These are phyloP conservation scores for Lepiota subincarnata DNA, from an alignment of 768 basidiomycete genomes.

Conservation along the genomic window DNA sequence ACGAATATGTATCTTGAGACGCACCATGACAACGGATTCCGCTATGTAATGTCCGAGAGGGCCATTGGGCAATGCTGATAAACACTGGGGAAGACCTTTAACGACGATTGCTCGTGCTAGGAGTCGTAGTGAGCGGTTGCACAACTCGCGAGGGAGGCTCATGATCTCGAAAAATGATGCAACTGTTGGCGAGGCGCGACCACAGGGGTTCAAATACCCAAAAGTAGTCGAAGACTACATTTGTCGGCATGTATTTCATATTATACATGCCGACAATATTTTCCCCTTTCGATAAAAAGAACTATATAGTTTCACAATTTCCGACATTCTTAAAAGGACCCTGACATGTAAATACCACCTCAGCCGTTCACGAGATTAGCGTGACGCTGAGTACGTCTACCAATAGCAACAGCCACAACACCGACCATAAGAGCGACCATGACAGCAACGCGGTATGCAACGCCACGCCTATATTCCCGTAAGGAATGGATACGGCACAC, in stretches of 20 bases:
- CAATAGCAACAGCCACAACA: neutral
- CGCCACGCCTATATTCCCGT: neutral
- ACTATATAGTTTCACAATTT: too few species aligned
- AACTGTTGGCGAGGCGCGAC: too few species aligned
- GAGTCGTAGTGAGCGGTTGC: too few species aligned
- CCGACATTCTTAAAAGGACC: too few species aligned
- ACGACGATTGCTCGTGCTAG: neutral
- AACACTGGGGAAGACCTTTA: neutral
- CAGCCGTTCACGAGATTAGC: too few species aligned
- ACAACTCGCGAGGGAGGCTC: neutral
- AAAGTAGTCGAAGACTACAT: too few species aligned
- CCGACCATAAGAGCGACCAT: neutral
- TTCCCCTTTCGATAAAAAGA: too few species aligned
- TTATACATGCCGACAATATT: too few species aligned
- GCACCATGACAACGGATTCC: neutral
- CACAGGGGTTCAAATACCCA: too few species aligned
- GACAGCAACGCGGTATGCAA: neutral
- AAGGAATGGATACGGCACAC: constrained; percentile 1
- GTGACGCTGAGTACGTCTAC: too few species aligned
- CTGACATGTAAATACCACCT: too few species aligned
- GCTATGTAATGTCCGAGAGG: neutral
- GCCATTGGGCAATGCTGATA: neutral
- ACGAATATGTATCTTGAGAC: neutral
- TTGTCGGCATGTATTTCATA: too few species aligned
- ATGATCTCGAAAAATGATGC: neutral